A percentile compares a stretch with the other conserved stretches of the same genome.
Evolutionary conservation across 345 rosid genomes (phyloP).

Genomic region (Melastoma malabathricum): DNA sequence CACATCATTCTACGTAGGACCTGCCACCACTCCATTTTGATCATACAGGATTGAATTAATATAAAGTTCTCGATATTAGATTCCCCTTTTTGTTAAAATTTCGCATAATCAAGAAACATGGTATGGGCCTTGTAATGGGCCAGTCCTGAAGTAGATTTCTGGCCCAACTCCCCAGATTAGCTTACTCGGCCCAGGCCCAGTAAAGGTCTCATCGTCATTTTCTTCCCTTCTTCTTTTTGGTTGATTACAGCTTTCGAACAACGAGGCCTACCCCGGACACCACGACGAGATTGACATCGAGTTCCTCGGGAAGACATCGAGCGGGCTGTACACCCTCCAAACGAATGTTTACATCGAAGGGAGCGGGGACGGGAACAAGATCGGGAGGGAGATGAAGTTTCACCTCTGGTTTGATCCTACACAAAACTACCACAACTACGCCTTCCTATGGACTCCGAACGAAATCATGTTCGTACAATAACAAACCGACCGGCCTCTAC

Average conservation of each 20-base stretch:
- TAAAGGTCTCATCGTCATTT: background rate
- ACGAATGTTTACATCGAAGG: slow-evolving; percentile 86
- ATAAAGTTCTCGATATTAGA: background rate
- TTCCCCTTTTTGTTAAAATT: background rate
- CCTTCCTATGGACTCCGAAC: slow-evolving; percentile 47
- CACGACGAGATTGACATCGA: slow-evolving; percentile 89
- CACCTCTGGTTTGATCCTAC: slow-evolving; percentile 95
- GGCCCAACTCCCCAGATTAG: background rate
- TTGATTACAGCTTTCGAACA: slow-evolving; percentile 60
- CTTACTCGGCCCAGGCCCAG: background rate
- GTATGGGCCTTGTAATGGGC: too few species aligned
- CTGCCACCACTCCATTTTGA: background rate
- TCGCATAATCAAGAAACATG: too few species aligned
- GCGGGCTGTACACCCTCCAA: slow-evolving; percentile 66
- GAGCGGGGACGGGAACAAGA: slow-evolving; percentile 62
- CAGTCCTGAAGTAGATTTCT: too few species aligned
- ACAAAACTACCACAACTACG: slow-evolving; percentile 62
- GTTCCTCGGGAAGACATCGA: slow-evolving; percentile 70
- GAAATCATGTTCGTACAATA: slow-evolving; percentile 54
- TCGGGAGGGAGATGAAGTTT: slow-evolving; percentile 69
- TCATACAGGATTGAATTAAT: too few species aligned
- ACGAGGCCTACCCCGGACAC: slow-evolving; percentile 62
- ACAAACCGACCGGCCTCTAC: background rate
- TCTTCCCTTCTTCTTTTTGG: background rate
- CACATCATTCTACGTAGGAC: slow-evolving; percentile 63